Base-by-base conservation (phyloP, 2,329 filamentous ascomycete species). In the Hymenoscyphus fructigenus region DNA sequence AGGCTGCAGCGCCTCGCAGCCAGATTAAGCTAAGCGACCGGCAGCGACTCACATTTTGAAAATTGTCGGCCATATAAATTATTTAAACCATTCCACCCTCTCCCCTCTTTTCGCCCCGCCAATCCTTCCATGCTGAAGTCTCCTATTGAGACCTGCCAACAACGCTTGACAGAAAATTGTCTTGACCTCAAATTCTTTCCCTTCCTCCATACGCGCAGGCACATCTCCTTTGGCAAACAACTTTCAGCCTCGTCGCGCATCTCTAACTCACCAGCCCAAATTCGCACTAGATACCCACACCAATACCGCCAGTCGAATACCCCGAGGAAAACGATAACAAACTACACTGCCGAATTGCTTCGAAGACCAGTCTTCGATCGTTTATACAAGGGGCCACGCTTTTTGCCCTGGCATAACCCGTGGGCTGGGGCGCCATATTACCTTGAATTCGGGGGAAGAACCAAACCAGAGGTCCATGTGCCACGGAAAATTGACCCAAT, bases 401-500 rank as follows among this genome's bases (percentile, higher is more conserved):
- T 28, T 32, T 32, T 32, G n/a, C n/a, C n/a, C 29, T n/a, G 15
- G 15, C 5, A 34, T 7, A 17, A 23, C 12, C 14, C 15, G 47
- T 34, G 15, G 34, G 15, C 29, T 20, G 41, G 10, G 10, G 32
- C 32, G 10, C 41, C 28, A 10, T 62, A 62, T 26, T 47, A 57
- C n/a, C 34, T 62, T 28, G 60, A 20, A 20, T 58, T 62, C n/a
- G 26, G 50, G 5, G 56, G 20, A 23, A 17, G 53, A 26, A 15
- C 53, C 23, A 26, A 56, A 15, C 23, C 53, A 17, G 23, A 26
- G 53, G 1, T 15, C 14, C 41, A 47, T 47, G 41, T 57, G 28
- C 26, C 26, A 34, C 55, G 55, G n/a, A 32, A 15, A 50, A 59
- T 10, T n/a, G 34, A 38, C 28, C 63, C 50, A 44, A 97, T 97